Evolutionary conservation across 805 yeast genomes (phyloP), one percentile per base, ranked within the genome.

Genomic region (Wickerhamiella lipophila): DNA sequence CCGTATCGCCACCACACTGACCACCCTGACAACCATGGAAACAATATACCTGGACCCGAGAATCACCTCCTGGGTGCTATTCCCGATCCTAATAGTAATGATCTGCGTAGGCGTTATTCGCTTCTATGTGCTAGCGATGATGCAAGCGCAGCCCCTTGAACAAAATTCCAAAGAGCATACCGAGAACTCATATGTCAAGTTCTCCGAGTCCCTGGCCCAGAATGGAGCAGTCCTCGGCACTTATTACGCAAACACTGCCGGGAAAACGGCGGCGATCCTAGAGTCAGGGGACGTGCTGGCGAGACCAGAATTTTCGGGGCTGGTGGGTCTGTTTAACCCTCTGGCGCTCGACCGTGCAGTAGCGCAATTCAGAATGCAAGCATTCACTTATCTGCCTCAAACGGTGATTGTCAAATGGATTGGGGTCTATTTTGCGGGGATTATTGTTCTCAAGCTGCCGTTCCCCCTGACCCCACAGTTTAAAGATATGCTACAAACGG

Each of bases 361-460:
- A 70, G 74, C 72, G 43, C 79, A 84, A 80, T 75, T 87, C 51
- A 86, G 86, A 61, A 80, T 81, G 7, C 88, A 86, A 60, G 68
- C 86, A 54, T 80, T 88, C 60, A 84, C 78, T 64, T 84, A 80
- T 61, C 75, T 87, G 16, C 96, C 97, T 1, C 97, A 92, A 67
- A 85, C 96, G 0, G 64, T 88, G 35, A 82, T 88, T 55, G 88
- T 92, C 96, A 86, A 87, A 60, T 92, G 96, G 95, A 89, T 89
- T 52, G 85, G 84, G 60, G 83, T 79, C 59, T 88, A 89, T 67
- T 92, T 86, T 64, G 85, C 89, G 12, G 96, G 96, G 0, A 86
- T 87, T 54, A 79, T 88, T 13, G 76, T 86, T 44, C 83, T 83
- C 83, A 78, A 78, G 61, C 69, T 92, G 48, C 98, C 98, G 15